Percentiles rank a stretch among this genome's conserved stretches.
phyloP scores from a whole-genome alignment of 805 yeast species.

The Candida boidinii region DNA sequence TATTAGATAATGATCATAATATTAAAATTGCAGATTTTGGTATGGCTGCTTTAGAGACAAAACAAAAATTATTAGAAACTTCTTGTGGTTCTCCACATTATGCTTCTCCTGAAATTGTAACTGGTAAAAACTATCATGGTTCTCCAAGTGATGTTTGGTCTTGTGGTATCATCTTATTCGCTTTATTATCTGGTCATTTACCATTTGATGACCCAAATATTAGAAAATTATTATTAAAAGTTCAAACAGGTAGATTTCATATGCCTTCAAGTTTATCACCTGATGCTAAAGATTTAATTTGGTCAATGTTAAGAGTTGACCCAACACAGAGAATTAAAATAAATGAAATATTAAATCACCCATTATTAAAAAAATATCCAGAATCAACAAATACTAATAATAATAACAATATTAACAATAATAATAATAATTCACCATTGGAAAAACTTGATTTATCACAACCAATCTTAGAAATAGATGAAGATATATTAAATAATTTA shows the following conservation, averaged over 20 bases:
- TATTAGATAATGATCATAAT: conserved; percentile 55
- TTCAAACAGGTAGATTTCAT: conserved; percentile 65
- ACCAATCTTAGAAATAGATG: conserved; percentile 30
- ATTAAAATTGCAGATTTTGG: conserved; percentile 83
- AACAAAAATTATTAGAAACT: conserved; percentile 63
- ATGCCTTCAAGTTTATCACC: conserved; percentile 57
- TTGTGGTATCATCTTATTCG: conserved; percentile 77
- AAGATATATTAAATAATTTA: conserved; percentile 43
- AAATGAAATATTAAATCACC: conserved; percentile 52
- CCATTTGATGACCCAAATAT: conserved; percentile 83
- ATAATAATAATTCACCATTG: conserved; percentile 24
- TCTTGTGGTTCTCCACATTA: conserved; percentile 87
- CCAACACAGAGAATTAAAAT: conserved; percentile 69
- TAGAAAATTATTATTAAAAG: conserved; percentile 60
- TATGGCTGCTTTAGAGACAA: conserved; percentile 78
- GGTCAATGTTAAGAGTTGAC: conserved; percentile 58
- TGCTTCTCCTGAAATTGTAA: conserved; percentile 82
- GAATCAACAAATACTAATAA: conserved; percentile 23
- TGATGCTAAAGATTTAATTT: conserved; percentile 63
- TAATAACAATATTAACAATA: conserved; percentile 1
- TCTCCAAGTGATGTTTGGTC: conserved; percentile 86
- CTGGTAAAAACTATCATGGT: conserved; percentile 73
- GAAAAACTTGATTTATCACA: conserved; percentile 17
- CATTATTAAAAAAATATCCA: conserved; percentile 44
- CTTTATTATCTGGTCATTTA: conserved; percentile 68